Evolutionary conservation across 1,284 basidiomycete species (phyloP).

Genomic region (Salmacisia buchloeana): DNA sequence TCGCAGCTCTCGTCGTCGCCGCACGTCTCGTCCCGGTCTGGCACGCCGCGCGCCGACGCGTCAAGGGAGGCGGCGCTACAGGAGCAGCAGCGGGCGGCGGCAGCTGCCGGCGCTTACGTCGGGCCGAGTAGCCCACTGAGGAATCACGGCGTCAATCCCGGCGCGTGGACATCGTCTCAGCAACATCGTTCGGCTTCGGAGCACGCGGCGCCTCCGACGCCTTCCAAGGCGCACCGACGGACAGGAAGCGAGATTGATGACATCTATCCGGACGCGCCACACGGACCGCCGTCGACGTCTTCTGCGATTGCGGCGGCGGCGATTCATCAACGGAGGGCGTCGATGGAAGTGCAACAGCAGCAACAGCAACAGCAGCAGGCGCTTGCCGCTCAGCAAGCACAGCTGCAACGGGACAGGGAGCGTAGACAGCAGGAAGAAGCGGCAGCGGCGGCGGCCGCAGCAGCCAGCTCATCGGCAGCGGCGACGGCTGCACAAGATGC

Average conservation of each 20-base stretch:
- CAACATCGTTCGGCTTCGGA: constrained; percentile 10
- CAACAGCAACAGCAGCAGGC: constrained; percentile 18
- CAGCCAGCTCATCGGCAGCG: background rate
- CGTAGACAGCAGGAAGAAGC: background rate
- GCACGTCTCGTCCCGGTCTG: background rate
- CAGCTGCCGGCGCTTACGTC: background rate
- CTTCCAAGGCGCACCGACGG: background rate
- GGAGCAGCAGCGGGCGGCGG: background rate
- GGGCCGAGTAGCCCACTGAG: background rate
- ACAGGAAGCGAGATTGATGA: constrained; percentile 18
- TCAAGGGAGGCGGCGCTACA: background rate
- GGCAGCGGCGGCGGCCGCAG: constrained; percentile 1
- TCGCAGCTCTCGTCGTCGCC: background rate
- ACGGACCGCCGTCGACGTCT: background rate
- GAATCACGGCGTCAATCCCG: background rate
- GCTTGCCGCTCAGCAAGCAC: constrained; percentile 14
- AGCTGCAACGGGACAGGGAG: constrained; percentile 4
- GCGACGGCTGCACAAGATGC: background rate
- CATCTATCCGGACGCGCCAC: constrained; percentile 5
- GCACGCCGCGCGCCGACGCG: background rate
- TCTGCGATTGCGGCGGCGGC: background rate
- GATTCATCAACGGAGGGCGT: constrained; percentile 3
- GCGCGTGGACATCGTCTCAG: background rate
- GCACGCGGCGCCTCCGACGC: constrained; percentile 4
- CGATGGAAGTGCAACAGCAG: constrained; percentile 1